Conservation (phyloP, 768 basidiomycete genomes). For the Mycena crocata region DNA sequence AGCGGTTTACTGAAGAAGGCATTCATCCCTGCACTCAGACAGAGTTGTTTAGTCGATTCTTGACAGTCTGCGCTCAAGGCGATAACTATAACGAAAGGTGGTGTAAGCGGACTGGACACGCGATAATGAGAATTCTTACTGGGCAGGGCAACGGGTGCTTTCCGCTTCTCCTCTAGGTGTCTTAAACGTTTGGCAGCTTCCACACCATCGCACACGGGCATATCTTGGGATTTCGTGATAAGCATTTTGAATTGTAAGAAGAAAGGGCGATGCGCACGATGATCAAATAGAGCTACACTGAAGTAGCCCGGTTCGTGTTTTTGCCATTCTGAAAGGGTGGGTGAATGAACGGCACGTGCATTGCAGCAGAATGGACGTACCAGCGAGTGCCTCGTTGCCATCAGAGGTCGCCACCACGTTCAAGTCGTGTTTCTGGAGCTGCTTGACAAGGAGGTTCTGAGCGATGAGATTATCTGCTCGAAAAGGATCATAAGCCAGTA, state of each 20-base stretch:
- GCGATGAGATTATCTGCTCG: constrained; percentile 75
- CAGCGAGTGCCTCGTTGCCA: constrained; percentile 73
- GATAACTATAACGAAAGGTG: constrained; percentile 57
- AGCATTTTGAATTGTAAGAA: background rate
- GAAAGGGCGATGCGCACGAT: constrained; percentile 60
- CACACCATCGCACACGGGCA: constrained; percentile 84
- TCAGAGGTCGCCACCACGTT: constrained; percentile 73
- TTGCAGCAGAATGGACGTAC: constrained; percentile 44
- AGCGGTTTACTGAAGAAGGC: constrained; percentile 81
- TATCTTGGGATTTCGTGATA: constrained; percentile 57
- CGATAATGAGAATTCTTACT: constrained; percentile 53
- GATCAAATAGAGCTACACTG: constrained; percentile 78
- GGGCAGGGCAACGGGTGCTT: constrained; percentile 60
- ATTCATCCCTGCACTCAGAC: constrained; percentile 85
- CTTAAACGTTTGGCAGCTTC: constrained; percentile 78
- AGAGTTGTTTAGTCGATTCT: constrained; percentile 79
- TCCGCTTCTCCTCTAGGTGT: constrained; percentile 67
- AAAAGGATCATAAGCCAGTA: background rate
- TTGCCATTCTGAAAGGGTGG: constrained; percentile 67
- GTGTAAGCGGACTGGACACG: background rate
- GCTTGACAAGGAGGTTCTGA: constrained; percentile 74
- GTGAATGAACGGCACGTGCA: constrained; percentile 5
- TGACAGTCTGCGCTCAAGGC: constrained; percentile 83
- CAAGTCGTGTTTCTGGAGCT: constrained; percentile 70
- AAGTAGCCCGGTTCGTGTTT: constrained; percentile 75